A percentile compares a stretch with the other conserved stretches of the same genome.
Conservation (phyloP, 225 moss, liverwort and hornwort species). For the Straminergon stramineum region DNA sequence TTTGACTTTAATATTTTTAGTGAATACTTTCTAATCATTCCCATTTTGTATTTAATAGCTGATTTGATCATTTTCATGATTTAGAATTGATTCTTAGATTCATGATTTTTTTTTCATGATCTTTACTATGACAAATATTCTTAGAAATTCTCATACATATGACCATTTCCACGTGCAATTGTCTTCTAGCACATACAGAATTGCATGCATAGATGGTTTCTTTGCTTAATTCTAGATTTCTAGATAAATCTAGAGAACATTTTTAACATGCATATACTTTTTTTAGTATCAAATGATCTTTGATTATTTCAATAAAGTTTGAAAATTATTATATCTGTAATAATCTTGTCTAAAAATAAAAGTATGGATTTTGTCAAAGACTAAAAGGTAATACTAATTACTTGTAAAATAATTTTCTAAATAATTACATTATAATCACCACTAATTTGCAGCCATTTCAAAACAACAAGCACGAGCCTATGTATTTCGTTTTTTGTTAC, state of each 20-base stretch:
- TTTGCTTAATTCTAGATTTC: not conserved
- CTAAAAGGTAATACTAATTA: too few species aligned
- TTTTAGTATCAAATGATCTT: not conserved
- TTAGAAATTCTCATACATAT: not conserved
- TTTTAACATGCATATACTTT: fast-evolving
- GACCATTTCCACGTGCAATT: fast-evolving
- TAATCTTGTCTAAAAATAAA: not conserved
- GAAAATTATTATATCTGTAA: fast-evolving
- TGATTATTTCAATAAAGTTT: not conserved
- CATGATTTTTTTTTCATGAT: not conserved
- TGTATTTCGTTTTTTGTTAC: conserved; percentile 45
- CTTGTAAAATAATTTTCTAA: not conserved
- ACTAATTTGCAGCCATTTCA: conserved; percentile 29
- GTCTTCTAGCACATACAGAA: not conserved
- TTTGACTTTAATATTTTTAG: not conserved
- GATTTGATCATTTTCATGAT: not conserved
- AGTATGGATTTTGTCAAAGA: too few species aligned
- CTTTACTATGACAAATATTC: not conserved
- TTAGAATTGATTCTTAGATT: not conserved
- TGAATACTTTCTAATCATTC: not conserved
- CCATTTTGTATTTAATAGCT: not conserved
- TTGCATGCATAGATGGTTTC: not conserved
- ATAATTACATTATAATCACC: not conserved
- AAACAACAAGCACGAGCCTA: conserved; percentile 49
- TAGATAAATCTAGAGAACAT: not conserved